Evolutionary conservation across 176 grass and related monocot genomes (phyloP).

Genomic region (Hordeum vulgare): DNA sequence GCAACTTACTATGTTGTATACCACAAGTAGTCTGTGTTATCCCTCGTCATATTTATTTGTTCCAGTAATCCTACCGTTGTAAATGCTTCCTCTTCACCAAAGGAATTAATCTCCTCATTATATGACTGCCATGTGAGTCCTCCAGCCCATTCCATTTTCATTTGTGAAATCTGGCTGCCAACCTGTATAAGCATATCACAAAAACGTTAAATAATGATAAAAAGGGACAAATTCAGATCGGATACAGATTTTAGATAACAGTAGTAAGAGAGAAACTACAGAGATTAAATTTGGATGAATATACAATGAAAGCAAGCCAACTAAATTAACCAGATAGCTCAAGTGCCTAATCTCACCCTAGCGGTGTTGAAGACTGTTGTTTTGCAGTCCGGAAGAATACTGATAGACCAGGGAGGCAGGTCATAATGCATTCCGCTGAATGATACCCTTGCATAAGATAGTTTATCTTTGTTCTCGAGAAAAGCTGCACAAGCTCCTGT

Average conservation of each 20-base stretch:
- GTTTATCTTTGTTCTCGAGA: slow-evolving; percentile 74
- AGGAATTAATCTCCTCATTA: slow-evolving; percentile 71
- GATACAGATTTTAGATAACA: background rate
- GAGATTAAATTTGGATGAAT: background rate
- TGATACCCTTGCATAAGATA: slow-evolving; percentile 65
- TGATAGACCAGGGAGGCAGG: slow-evolving; percentile 95
- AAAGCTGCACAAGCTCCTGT: slow-evolving; percentile 81
- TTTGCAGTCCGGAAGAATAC: slow-evolving; percentile 94
- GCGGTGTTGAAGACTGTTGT: slow-evolving; percentile 92
- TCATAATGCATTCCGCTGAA: slow-evolving; percentile 90
- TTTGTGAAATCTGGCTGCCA: slow-evolving; percentile 73
- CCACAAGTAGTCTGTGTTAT: slow-evolving; percentile 94
- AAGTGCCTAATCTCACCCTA: slow-evolving; percentile 50
- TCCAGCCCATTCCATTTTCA: slow-evolving; percentile 84
- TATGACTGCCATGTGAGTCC: slow-evolving; percentile 79
- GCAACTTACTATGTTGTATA: slow-evolving; percentile 87
- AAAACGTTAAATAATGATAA: background rate
- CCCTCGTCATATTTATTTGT: slow-evolving; percentile 94
- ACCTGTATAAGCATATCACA: slow-evolving; percentile 43
- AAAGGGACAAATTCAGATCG: background rate
- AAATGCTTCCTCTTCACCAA: slow-evolving; percentile 56
- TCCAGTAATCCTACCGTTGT: slow-evolving; percentile 74
- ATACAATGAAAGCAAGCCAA: slow-evolving; percentile 17
- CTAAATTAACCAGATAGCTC: background rate
- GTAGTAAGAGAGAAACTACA: background rate